phyloP scores from a whole-genome alignment of 257 asterid species.

The Ophiorrhiza pumila region DNA sequence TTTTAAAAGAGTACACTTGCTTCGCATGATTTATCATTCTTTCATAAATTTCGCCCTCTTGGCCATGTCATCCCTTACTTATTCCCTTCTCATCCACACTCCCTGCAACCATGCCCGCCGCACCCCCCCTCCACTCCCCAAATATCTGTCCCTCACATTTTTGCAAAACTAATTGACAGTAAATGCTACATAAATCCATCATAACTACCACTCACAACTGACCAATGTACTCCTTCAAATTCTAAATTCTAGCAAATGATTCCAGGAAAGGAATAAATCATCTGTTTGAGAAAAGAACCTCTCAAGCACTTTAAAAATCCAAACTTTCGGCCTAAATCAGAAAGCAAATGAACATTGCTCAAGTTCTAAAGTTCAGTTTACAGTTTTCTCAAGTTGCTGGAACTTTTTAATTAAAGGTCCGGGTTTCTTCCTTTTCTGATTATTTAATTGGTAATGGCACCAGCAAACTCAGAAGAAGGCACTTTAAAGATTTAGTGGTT shows the following conservation, averaged over 20 bases:
- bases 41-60: background rate
- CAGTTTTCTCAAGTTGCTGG: background rate
- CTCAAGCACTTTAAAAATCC: background rate
- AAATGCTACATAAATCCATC: background rate
- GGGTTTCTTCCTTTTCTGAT: background rate
- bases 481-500: background rate
- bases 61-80: background rate
- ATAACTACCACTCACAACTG: background rate
- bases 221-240: background rate
- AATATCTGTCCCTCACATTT: background rate
- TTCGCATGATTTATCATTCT: background rate
- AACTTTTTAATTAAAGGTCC: background rate
- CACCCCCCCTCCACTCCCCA: background rate
- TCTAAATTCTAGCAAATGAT: background rate
- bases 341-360: background rate
- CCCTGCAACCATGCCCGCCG: no score
- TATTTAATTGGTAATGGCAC: background rate
- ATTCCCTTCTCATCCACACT: background rate
- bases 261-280: background rate
- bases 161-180: background rate
- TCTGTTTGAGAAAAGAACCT: background rate
- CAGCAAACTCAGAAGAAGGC: background rate
- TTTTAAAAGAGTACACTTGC: background rate
- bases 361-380: background rate
- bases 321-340: background rate